Evolutionary conservation across 1,284 basidiomycete genomes (phyloP).

Genomic region (Austropuccinia psidii): DNA sequence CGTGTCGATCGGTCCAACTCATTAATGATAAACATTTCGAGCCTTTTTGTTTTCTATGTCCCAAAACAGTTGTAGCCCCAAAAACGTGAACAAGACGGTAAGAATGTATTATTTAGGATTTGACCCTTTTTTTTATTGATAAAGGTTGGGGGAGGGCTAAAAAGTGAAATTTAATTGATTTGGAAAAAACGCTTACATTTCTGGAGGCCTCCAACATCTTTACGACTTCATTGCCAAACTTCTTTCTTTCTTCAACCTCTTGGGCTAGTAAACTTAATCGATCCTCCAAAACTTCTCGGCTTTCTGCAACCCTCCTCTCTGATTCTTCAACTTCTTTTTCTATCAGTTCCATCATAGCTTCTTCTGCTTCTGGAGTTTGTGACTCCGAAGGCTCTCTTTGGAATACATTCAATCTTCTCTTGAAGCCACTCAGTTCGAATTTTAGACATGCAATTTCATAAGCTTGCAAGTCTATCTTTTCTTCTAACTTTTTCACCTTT

Average conservation of each 20-base stretch:
- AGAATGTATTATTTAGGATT: not conserved
- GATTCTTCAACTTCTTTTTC: slow-evolving; percentile 6
- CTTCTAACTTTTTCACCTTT: slow-evolving; percentile 5
- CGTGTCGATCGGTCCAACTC: slow-evolving; percentile 6
- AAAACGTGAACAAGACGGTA: not conserved
- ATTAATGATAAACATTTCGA: slow-evolving; percentile 21
- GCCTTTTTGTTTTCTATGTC: slow-evolving; percentile 16
- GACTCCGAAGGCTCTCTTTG: not conserved
- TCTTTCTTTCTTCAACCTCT: slow-evolving; percentile 7
- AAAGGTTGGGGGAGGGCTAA: not conserved
- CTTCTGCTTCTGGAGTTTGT: too few relatives aligned
- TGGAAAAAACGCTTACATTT: not conserved
- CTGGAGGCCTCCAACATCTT: slow-evolving; percentile 16
- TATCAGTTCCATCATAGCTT: not conserved
- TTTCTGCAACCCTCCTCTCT: not conserved
- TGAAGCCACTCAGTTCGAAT: slow-evolving; percentile 5
- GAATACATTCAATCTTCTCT: not conserved
- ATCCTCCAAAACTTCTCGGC: not conserved
- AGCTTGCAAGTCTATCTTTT: slow-evolving; percentile 1
- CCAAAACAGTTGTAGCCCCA: not conserved
- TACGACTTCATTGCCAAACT: slow-evolving; percentile 6
- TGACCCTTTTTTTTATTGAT: not conserved
- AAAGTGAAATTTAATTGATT: not conserved
- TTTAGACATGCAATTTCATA: slow-evolving; percentile 16
- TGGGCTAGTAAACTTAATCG: not conserved